phyloP scores from a whole-genome alignment of 768 basidiomycete genomes.

The Coprinellus micaceus region DNA sequence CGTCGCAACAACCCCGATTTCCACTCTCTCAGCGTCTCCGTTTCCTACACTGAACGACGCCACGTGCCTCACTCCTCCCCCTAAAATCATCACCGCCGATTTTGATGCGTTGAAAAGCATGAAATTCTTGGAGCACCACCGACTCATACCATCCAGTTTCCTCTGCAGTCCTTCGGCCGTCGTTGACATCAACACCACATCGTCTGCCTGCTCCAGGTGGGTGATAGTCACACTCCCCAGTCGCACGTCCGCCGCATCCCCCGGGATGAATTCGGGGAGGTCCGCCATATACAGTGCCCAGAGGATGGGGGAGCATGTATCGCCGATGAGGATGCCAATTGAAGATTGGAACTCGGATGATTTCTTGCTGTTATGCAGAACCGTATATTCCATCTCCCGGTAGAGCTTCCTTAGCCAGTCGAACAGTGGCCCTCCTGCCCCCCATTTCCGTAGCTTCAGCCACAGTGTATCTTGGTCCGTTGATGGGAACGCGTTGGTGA shows the following conservation, averaged over 20 bases:
- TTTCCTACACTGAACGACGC: too few species aligned
- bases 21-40: too few species aligned
- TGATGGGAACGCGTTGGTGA: slow-evolving; percentile 34
- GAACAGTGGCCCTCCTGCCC: slow-evolving; percentile 23
- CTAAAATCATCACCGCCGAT: slow-evolving; percentile 16
- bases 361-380: slow-evolving; percentile 11
- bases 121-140: too few species aligned
- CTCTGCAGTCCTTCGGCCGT: too few species aligned
- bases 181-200: too few species aligned
- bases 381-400: slow-evolving; percentile 18
- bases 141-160: too few species aligned
- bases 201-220: too few species aligned
- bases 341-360: slow-evolving; percentile 17
- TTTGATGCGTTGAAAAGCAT: slow-evolving; percentile 20
- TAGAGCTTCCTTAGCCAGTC: slow-evolving; percentile 27
- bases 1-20: too few species aligned
- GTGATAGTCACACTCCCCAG: too few species aligned
- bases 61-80: neutral
- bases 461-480: slow-evolving; percentile 27
- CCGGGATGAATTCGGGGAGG: too few species aligned
- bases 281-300: slow-evolving; percentile 27
- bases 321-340: too few species aligned
- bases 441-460: slow-evolving; percentile 21
- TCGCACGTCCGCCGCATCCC: too few species aligned
- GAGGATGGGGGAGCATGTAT: slow-evolving; percentile 21